phyloP scores from a whole-genome alignment of 257 asterid species.

The Plantago elongata region DNA sequence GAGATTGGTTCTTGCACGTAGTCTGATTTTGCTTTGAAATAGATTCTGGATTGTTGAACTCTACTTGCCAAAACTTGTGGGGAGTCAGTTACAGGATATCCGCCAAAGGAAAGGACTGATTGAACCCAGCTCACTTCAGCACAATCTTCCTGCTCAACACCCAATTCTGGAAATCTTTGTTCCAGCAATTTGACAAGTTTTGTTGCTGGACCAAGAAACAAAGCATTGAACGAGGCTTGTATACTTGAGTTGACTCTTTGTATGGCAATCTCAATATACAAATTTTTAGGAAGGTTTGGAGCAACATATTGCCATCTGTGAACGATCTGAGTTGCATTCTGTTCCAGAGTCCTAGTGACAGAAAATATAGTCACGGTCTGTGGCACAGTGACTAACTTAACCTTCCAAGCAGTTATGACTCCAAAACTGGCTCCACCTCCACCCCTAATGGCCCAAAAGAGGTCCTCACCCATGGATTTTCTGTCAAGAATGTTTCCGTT shows the following conservation, averaged over 20 bases:
- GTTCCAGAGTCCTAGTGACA: not conserved
- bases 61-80: conserved; percentile 16
- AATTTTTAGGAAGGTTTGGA: not conserved
- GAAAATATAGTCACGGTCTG: not conserved
- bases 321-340: not conserved
- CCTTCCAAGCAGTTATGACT: not conserved
- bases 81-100: conserved; percentile 3
- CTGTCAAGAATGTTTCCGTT: not conserved
- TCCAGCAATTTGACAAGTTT: conserved; percentile 12
- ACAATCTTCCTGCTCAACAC: conserved; percentile 18
- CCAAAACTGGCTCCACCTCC: conserved; percentile 4
- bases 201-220: conserved; percentile 21
- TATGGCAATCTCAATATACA: not conserved
- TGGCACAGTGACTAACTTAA: not conserved
- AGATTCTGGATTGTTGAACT: not conserved
- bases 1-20: conserved; percentile 25
- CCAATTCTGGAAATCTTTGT: conserved; percentile 23
- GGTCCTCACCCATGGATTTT: not conserved
- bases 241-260: conserved; percentile 1
- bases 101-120: conserved; percentile 16
- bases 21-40: conserved; percentile 30
- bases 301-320: conserved; percentile 6
- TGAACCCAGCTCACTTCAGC: conserved; percentile 24
- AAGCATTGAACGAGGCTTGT: conserved; percentile 10
- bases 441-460: conserved; percentile 6